These are phyloP conservation scores for Ophiorrhiza pumila DNA, from an alignment of 257 asterid species.

Conservation along the genomic window DNA sequence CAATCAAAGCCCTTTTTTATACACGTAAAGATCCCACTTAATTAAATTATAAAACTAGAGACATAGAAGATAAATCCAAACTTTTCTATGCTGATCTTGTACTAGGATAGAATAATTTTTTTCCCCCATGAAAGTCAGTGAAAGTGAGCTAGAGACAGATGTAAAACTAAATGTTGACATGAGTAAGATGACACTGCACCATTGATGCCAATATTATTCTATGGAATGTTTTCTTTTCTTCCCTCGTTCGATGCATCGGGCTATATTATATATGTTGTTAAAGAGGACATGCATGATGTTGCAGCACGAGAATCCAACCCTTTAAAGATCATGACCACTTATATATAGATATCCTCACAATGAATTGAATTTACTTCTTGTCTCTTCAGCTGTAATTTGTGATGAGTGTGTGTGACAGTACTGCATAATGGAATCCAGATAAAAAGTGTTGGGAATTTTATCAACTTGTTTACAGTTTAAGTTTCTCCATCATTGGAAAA, in stretches of 20 bases:
- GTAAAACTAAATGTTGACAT: background rate
- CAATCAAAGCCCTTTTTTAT: too few relatives aligned
- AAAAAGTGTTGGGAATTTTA: background rate
- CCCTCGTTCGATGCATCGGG: background rate
- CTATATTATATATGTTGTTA: background rate
- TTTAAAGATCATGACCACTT: background rate
- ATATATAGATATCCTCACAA: background rate
- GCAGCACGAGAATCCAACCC: background rate
- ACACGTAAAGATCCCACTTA: too few relatives aligned
- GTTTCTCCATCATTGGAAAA: too few relatives aligned
- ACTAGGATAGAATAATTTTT: too few relatives aligned
- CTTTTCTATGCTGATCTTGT: too few relatives aligned
- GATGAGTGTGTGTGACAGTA: background rate
- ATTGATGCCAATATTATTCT: slow-evolving; percentile 6
- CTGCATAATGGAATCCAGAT: background rate
- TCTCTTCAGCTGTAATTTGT: background rate
- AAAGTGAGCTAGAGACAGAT: background rate
- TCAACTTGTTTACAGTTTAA: too few relatives aligned
- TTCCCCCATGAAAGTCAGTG: too few relatives aligned
- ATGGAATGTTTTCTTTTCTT: background rate
- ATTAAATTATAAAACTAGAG: too few relatives aligned
- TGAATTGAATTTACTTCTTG: slow-evolving; percentile 7
- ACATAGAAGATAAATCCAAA: too few relatives aligned
- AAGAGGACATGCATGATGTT: background rate
- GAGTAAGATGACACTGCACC: background rate